phyloP scores from a whole-genome alignment of 345 rosid species.

The Populus pruinosa region DNA sequence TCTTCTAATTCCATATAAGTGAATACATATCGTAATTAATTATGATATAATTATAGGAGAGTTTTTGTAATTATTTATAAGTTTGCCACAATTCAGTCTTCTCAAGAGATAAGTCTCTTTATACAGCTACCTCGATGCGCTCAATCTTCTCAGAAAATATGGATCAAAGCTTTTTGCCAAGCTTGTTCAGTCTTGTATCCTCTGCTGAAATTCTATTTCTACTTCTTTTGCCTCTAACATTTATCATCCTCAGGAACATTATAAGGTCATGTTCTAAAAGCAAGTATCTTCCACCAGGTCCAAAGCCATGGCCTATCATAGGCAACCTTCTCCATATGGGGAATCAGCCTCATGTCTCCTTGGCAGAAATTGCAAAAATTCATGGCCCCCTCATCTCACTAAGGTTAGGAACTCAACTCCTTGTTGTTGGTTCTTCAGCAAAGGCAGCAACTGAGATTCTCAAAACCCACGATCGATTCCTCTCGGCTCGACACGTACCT shows the following conservation, averaged over 20 bases:
- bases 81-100: too few species aligned
- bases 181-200: not conserved
- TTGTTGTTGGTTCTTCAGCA: constrained; percentile 15
- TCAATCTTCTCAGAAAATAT: too few species aligned
- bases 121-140: too few species aligned
- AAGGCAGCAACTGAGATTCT: constrained; percentile 14
- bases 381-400: constrained; percentile 18
- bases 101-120: too few species aligned
- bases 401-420: constrained; percentile 11
- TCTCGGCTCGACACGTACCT: not conserved
- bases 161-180: too few species aligned
- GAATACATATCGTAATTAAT: too few species aligned
- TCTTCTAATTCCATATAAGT: too few species aligned
- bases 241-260: not conserved
- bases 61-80: too few species aligned
- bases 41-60: too few species aligned
- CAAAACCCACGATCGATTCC: constrained; percentile 16
- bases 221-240: not conserved
- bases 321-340: constrained; percentile 16
- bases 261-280: not conserved
- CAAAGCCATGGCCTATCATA: constrained; percentile 16
- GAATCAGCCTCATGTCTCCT: constrained; percentile 2
- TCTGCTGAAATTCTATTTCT: not conserved
- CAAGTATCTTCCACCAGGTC: not conserved
- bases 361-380: constrained; percentile 9